These are phyloP conservation scores for Salvia rosmarinus DNA, from an alignment of 257 asterid species.

Conservation along the genomic window DNA sequence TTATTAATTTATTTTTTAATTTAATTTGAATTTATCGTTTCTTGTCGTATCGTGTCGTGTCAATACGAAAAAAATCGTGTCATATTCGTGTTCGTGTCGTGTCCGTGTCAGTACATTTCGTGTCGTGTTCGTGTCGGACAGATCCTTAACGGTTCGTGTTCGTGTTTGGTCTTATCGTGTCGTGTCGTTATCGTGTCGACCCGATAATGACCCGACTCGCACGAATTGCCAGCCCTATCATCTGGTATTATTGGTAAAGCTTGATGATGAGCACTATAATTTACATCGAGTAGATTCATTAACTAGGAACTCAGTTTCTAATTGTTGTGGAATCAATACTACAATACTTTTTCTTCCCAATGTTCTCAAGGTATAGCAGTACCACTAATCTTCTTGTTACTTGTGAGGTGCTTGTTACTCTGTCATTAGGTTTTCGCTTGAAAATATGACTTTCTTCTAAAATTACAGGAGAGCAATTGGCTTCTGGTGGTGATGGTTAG, in stretches of 20 bases:
- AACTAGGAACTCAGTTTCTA: neutral
- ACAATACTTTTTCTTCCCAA: neutral
- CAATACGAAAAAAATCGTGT: too few species aligned
- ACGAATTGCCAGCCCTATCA: too few species aligned
- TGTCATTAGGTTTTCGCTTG: neutral
- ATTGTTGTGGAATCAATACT: conserved; percentile 1
- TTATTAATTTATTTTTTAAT: too few species aligned
- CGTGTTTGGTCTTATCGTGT: too few species aligned
- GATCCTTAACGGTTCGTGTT: too few species aligned
- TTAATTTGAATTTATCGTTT: too few species aligned
- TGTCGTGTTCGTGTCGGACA: too few species aligned
- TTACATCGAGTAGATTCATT: neutral
- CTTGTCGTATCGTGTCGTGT: too few species aligned
- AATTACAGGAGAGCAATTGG: conserved; percentile 86
- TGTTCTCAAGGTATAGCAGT: neutral
- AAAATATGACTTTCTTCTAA: conserved; percentile 31
- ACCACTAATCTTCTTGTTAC: neutral
- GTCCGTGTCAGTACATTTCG: too few species aligned
- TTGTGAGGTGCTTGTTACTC: conserved; percentile 18
- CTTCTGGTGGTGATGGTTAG: conserved; percentile 98
- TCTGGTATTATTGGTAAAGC: conserved; percentile 4
- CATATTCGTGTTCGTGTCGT: too few species aligned
- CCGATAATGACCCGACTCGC: too few species aligned
- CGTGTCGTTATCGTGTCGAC: too few species aligned
- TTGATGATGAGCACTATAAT: neutral